phyloP scores from a whole-genome alignment of 768 basidiomycete genomes.

The Ramaria rubella region DNA sequence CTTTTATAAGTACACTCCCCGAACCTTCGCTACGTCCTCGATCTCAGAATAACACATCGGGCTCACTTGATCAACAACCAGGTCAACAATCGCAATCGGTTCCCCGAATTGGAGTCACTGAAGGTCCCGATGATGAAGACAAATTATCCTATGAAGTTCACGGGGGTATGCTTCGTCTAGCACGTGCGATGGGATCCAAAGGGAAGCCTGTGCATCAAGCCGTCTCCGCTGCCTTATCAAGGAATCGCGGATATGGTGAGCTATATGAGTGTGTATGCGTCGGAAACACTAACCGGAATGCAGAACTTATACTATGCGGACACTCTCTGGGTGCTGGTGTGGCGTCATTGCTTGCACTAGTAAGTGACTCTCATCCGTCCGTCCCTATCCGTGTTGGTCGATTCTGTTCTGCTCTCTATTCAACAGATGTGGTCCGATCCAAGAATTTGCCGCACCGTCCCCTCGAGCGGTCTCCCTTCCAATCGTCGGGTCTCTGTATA shows the following conservation, averaged over 20 bases:
- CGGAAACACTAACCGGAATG: not conserved
- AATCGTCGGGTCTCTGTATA: conserved; percentile 65
- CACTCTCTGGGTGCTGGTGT: conserved; percentile 84
- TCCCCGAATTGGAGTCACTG: too few species aligned
- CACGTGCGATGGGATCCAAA: conserved; percentile 66
- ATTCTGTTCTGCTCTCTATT: too few species aligned
- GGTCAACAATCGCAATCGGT: too few species aligned
- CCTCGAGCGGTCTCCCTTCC: conserved; percentile 61
- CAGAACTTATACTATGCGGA: conserved; percentile 71
- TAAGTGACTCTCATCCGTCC: conserved; percentile 27
- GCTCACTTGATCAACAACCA: too few species aligned
- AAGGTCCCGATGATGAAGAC: not conserved
- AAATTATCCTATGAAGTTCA: conserved; percentile 53
- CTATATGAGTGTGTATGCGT: not conserved
- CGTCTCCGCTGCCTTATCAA: conserved; percentile 59
- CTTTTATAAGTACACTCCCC: too few species aligned
- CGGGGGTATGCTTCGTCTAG: conserved; percentile 75
- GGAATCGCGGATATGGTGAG: conserved; percentile 66
- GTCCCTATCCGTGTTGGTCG: not conserved
- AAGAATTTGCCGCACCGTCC: conserved; percentile 53
- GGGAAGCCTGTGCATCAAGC: conserved; percentile 75
- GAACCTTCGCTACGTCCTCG: too few species aligned
- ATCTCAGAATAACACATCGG: too few species aligned
- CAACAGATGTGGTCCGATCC: conserved; percentile 87
- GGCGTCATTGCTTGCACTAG: conserved; percentile 66